These are phyloP conservation scores for Trichoderma gamsii DNA, from an alignment of 495 filamentous ascomycete species.

Conservation along the genomic window DNA sequence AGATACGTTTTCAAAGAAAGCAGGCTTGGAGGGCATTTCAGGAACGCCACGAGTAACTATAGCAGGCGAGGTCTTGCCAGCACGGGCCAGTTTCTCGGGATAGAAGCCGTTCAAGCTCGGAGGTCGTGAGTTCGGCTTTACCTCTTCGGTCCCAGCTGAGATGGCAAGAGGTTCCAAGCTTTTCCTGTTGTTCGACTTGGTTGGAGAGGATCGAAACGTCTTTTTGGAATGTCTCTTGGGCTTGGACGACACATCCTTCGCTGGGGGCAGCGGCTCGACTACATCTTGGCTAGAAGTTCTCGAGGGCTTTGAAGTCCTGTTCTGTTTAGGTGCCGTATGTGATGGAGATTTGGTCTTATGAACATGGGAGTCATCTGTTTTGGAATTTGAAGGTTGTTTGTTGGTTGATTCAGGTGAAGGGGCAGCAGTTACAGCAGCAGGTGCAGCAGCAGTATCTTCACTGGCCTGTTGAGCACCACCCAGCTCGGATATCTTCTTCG, in stretches of 20 bases:
- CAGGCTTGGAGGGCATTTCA: constrained; percentile 18
- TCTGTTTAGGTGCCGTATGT: neutral
- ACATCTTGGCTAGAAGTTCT: neutral
- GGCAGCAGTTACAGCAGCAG: neutral
- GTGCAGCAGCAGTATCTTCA: neutral
- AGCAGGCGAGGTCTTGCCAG: constrained; percentile 1
- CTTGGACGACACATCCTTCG: neutral
- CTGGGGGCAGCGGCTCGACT: neutral
- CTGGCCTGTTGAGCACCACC: neutral
- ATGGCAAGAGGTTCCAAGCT: constrained; percentile 5
- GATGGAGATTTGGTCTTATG: neutral
- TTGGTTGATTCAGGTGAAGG: neutral
- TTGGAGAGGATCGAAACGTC: constrained; percentile 12
- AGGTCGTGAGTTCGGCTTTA: constrained; percentile 1
- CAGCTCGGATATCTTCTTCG: constrained; percentile 20
- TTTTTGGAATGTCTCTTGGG: neutral
- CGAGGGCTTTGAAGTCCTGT: neutral
- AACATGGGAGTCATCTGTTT: neutral
- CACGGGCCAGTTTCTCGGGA: constrained; percentile 13
- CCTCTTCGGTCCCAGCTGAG: constrained; percentile 4
- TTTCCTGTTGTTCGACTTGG: constrained; percentile 13
- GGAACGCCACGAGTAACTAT: constrained; percentile 2
- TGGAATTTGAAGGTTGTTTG: neutral
- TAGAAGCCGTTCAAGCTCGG: constrained; percentile 14
- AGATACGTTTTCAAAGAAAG: constrained; percentile 13